Evolutionary conservation across 352 stramenopile genomes (phyloP), one percentile per base, ranked within the genome.

Genomic region (Globisporangium recalcitrans): DNA sequence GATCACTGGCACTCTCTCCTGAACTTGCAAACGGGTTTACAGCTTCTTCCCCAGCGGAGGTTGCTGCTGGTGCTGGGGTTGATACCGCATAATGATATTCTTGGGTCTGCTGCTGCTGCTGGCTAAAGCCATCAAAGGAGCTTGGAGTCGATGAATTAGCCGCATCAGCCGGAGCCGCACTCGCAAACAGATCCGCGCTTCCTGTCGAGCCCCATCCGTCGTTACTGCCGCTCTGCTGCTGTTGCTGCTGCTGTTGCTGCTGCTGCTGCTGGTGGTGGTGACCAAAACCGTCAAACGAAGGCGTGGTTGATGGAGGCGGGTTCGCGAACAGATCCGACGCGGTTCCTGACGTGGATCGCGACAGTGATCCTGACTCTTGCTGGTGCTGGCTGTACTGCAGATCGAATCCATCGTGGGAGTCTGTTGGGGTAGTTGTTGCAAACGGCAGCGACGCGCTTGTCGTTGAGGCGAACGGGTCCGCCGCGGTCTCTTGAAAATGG

Each of bases 381-480:
- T 65, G 24, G 22, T 60, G 10, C 3, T 36, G 54, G 38, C 3
- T 32, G 22, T 34, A 29, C 47, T 52, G 49, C 26, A 40, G 49
- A 6, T 61, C 52, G 13, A 65, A 48, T 21, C 27, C 60, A 36
- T 47, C 62, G 21, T 34, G 48, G 9, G 58, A 58, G 27, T 21
- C 40, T 10, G 16, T 7, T 32, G 49, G 21, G 22, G 49, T 55
- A n/a, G 49, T 55, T 44, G 38, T 44, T 44, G 16, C 38, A 38
- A 55, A 55, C 49, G 49, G 9, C 49, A 55, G 26, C 26, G 57
- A 42, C 27, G 64, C 58, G 10, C 24, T 58, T 2, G 27, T 31
- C 19, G 16, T 9, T 22, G 38, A 44, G 21, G 62, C 53, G 34
- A 70, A 73, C 14, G 58, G 58, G 24, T 77, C 69, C 13, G 48